A percentile compares a stretch with the other conserved stretches of the same genome.
Conservation (phyloP, 345 rosid genomes). For the Dipteronia dyeriana region DNA sequence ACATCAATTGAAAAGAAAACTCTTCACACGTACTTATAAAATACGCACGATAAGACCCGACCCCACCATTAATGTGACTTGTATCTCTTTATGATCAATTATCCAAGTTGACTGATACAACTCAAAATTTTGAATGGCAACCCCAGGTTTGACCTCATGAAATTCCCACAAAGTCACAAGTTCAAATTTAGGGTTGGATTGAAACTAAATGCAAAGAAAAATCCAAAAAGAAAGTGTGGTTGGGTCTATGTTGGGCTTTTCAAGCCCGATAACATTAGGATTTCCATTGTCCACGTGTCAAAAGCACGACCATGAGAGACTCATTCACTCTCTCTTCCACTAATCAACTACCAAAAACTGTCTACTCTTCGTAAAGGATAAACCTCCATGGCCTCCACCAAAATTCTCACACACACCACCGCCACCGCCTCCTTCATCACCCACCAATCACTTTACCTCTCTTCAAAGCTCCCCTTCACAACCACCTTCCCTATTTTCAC, state of each 20-base stretch:
- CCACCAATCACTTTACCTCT: slow-evolving; percentile 22
- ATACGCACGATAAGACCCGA: too few relatives aligned
- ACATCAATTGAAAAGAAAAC: too few relatives aligned
- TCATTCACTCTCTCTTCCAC: neutral
- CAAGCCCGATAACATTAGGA: neutral
- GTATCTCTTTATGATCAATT: too few relatives aligned
- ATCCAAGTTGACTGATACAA: too few relatives aligned
- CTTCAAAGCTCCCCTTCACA: slow-evolving; percentile 26
- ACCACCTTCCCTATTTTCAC: slow-evolving; percentile 13
- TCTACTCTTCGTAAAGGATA: slow-evolving; percentile 19
- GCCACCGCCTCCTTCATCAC: slow-evolving; percentile 18
- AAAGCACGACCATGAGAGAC: slow-evolving; percentile 4
- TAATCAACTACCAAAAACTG: slow-evolving; percentile 2
- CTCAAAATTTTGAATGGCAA: too few relatives aligned
- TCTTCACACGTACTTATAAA: too few relatives aligned
- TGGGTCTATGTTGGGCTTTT: neutral
- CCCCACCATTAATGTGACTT: too few relatives aligned
- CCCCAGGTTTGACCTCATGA: too few relatives aligned
- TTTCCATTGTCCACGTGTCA: slow-evolving; percentile 19
- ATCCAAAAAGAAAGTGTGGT: neutral
- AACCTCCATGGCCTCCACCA: slow-evolving; percentile 41
- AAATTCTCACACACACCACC: slow-evolving; percentile 27
- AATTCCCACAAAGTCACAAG: too few relatives aligned
- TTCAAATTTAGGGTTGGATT: too few relatives aligned
- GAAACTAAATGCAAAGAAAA: too few relatives aligned